Base-by-base conservation (phyloP, 768 basidiomycete genomes). In the Agrocybe pediades region DNA sequence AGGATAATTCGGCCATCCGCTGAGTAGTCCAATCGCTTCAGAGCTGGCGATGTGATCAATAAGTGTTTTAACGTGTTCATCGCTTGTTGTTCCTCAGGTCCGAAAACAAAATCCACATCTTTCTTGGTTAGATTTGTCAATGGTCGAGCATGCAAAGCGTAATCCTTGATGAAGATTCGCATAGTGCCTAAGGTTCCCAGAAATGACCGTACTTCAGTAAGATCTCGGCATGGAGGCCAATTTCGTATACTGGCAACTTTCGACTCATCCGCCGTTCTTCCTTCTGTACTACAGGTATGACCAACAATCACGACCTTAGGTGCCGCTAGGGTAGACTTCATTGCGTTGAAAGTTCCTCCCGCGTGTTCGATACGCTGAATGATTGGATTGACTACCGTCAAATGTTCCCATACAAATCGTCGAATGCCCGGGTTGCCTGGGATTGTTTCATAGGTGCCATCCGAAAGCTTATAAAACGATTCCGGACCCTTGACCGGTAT, bases 271-370 rank as follows among this genome's bases (percentile, higher is more conserved):
- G 72, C 69, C 0, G 67, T n/a, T 0, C 66, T 52, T 0, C 76
- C 74, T 6, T 73, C 61, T 11, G 64, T 67, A 0, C 66, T 73
- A 33, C 71, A 73, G 0, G 46, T 52, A 27, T 77, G 71, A 0
- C 74, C 58, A 1, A 62, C 58, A 13, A 60, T 44, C 0, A 57
- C 25, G 59, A 58, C 0, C 50, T 26, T 1, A 58, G 56, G 1
- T n/a, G n/a, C n/a, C n/a, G n/a, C n/a, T n/a, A n/a, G n/a, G n/a
- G n/a, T n/a, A n/a, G n/a, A n/a, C n/a, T n/a, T n/a, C n/a, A n/a
- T n/a, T n/a, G n/a, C n/a, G n/a, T n/a, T n/a, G n/a, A n/a, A n/a
- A n/a, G n/a, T n/a, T n/a, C n/a, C n/a, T n/a, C n/a, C n/a, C n/a
- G n/a, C n/a, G n/a, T n/a, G n/a, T n/a, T n/a, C n/a, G n/a, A n/a